Evolutionary conservation across 2,329 filamentous ascomycete species (phyloP).

Genomic region (Diaporthe humulicola): DNA sequence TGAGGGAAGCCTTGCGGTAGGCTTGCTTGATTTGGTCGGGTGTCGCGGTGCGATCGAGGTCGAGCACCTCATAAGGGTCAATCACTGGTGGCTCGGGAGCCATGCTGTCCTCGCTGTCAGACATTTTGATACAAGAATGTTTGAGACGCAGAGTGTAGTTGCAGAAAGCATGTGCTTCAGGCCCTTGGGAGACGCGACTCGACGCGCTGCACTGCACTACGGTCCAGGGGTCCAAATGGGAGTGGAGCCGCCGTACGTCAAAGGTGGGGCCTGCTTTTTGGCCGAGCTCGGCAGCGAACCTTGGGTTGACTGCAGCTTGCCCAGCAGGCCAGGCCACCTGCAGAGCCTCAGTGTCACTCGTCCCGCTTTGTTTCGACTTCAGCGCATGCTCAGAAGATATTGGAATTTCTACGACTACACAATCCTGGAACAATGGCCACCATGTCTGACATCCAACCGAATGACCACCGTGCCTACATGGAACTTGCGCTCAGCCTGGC

Average conservation of each 20-base stretch:
- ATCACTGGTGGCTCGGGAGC: constrained; percentile 73
- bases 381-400: not conserved
- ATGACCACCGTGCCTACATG: constrained; percentile 69
- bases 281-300: constrained; percentile 25
- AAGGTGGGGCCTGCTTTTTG: constrained; percentile 1
- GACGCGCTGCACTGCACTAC: not conserved
- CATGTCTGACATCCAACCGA: constrained; percentile 47
- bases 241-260: constrained; percentile 21
- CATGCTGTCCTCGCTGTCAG: constrained; percentile 64
- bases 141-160: constrained; percentile 25
- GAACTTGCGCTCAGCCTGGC: constrained; percentile 81
- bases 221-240: constrained; percentile 28
- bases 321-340: not conserved
- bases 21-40: constrained; percentile 87
- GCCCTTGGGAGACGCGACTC: constrained; percentile 29
- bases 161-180: not conserved
- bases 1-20: constrained; percentile 91
- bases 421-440: not conserved
- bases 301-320: not conserved
- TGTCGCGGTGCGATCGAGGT: constrained; percentile 77
- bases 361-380: not conserved
- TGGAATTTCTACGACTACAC: not conserved
- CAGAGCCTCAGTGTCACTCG: not conserved
- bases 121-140: constrained; percentile 53
- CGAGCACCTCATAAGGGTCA: constrained; percentile 85